Evolutionary conservation across 139 green algal species (phyloP), one percentile per base, ranked within the genome.

Genomic region (Trebouxia sp.): DNA sequence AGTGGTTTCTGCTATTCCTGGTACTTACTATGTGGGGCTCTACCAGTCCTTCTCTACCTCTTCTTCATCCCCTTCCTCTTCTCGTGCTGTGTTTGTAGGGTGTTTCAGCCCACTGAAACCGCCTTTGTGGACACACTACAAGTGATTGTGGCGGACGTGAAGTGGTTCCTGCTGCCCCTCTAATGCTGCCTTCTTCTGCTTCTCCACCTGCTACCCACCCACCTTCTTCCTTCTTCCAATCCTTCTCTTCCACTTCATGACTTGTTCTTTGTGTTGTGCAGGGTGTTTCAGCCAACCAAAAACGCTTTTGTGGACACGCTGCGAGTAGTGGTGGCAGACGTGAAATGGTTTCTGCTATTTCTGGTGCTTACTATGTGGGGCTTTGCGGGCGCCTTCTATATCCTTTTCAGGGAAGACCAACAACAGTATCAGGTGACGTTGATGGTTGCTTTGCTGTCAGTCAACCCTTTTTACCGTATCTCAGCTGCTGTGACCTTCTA

Each of bases 321-420:
- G 24, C 65, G 75, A 32, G 56, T 66, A 17, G 85, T 88, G n/a
- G 28, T 84, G 0, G 39, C 70, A 11, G 78, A 89, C 22, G 76
- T 85, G 30, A 80, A 77, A 38, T 87, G 79, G 76, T 89, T 85
- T 41, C 67, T 85, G 50, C 65, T 85, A n/a, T 74, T 85, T 50
- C 76, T 85, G 66, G 48, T 85, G 15, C 66, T 89, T 5, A 79
- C 83, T 3, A 32, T 82, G 24, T 80, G 22, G 43, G 80, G 80
- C 67, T 83, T 82, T 76, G 51, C 69, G 28, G 35, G 45, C 32
- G 53, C 79, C 50, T 92, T 92, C 84, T 88, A 90, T 78, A 86
- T 87, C 32, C 80, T 92, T 20, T 92, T 91, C 77, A 56, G 83
- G 5, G 48, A 66, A 0, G 85, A 92, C 58, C 77, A 84, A 67